Evolutionary conservation across 768 basidiomycete species (phyloP), one percentile per base, ranked within the genome.

Genomic region (Russula emetica): DNA sequence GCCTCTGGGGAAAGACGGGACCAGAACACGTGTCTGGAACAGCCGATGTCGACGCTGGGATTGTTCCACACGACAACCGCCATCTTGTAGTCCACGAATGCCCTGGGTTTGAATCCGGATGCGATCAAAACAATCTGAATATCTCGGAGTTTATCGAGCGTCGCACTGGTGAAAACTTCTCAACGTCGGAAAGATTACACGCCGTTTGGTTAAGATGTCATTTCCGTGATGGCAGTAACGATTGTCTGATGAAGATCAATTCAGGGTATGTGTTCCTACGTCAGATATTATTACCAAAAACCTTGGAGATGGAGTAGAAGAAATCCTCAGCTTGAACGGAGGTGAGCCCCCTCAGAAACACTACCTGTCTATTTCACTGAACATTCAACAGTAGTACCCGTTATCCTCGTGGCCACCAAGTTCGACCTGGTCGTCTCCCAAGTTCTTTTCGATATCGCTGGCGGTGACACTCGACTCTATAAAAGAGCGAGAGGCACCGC

Each of bases 181-280:
- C 40, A 18, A 22, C 42, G 14, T 50, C 42, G 9, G 56, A 63
- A 34, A 63, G 51, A 45, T 28, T 63, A 36, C 62, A 63, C 24
- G 56, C 51, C 0, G 16, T 63, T 11, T 63, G 62, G 62, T 63
- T 42, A 22, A 44, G 5, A 28, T 28, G 34, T 9, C 11, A 20
- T 44, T 9, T 28, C 38, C 28, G 3, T 20, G 22, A 45, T n/a
- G 16, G 9, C 30, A 3, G 2, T 22, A 16, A 7, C 7, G 20
- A 13, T 7, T 24, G 3, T 0, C 42, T 38, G 20, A 53, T 11
- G 13, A 51, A 30, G 4, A 0, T 2, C 24, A 14, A 24, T 18
- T 18, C 45, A 63, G 62, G 62, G 45, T 63, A 34, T 63, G 62
- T 34, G 18, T 63, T 10, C 42, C 62, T 24, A 45, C 55, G 20